Percentiles rank a stretch among this genome's conserved stretches.
phyloP scores from a whole-genome alignment of 352 stramenopile genomes.

The Phytophthora capsici region DNA sequence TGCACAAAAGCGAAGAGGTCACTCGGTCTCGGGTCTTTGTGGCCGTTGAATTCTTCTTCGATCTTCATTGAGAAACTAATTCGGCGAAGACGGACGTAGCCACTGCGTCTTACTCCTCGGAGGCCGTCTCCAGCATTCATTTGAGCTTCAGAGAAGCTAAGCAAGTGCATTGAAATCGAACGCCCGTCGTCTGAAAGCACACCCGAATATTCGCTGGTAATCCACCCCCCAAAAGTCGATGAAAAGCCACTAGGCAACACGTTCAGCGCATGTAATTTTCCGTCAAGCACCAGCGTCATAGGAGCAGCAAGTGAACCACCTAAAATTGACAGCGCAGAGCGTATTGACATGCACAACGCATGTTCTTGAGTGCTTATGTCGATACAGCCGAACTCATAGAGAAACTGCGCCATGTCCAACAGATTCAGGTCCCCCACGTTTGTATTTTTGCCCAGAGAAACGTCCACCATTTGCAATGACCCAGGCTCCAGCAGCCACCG shows the following conservation, averaged over 20 bases:
- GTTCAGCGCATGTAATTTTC: slow-evolving; percentile 29
- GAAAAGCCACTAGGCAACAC: slow-evolving; percentile 34
- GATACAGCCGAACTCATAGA: slow-evolving; percentile 22
- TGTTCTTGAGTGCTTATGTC: slow-evolving; percentile 10
- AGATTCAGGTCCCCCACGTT: too few relatives aligned
- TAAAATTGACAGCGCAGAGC: slow-evolving; percentile 9
- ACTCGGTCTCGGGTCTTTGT: not conserved
- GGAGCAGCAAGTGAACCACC: too few relatives aligned
- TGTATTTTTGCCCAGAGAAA: too few relatives aligned
- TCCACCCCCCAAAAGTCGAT: slow-evolving; percentile 22
- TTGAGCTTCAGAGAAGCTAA: slow-evolving; percentile 6
- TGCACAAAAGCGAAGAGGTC: slow-evolving; percentile 6
- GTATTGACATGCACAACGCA: slow-evolving; percentile 13
- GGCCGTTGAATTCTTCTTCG: not conserved
- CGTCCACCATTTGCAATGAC: slow-evolving; percentile 8
- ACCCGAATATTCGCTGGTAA: slow-evolving; percentile 19
- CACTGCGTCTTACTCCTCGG: too few relatives aligned
- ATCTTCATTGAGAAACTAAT: not conserved
- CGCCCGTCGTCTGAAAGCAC: not conserved
- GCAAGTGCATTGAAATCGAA: slow-evolving; percentile 9
- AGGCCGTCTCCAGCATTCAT: too few relatives aligned
- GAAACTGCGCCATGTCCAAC: not conserved
- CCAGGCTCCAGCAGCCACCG: slow-evolving; percentile 31
- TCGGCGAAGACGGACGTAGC: too few relatives aligned
- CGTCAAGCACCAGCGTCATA: slow-evolving; percentile 20